These are phyloP conservation scores for Candida silvicultrix DNA, from an alignment of 805 yeast species.

Conservation along the genomic window DNA sequence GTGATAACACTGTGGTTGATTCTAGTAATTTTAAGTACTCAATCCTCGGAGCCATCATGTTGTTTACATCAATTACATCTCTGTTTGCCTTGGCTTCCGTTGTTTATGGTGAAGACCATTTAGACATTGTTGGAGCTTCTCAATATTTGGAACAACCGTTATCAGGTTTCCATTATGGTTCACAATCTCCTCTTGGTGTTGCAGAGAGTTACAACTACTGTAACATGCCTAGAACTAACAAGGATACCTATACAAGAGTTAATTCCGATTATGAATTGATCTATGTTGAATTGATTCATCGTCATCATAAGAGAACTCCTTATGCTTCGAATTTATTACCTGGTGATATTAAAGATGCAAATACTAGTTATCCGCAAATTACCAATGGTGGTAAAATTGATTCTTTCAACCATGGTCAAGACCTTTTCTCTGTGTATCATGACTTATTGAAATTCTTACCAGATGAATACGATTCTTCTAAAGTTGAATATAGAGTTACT, in stretches of 20 bases:
- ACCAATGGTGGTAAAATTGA: constrained; percentile 34
- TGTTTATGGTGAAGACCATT: constrained; percentile 5
- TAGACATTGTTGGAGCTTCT: constrained; percentile 11
- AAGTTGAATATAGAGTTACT: constrained; percentile 29
- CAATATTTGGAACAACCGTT: constrained; percentile 13
- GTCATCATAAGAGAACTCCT: constrained; percentile 39
- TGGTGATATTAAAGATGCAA: constrained; percentile 23
- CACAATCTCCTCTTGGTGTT: constrained; percentile 15
- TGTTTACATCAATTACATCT: neutral
- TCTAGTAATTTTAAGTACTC: neutral
- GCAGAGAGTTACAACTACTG: constrained; percentile 36
- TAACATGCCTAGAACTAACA: constrained; percentile 37
- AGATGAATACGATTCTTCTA: constrained; percentile 24
- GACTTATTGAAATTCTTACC: constrained; percentile 28
- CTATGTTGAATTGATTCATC: constrained; percentile 35
- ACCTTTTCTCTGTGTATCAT: constrained; percentile 31
- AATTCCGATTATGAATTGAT: constrained; percentile 23
- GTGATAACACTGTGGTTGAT: too few relatives aligned
- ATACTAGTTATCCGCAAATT: constrained; percentile 31
- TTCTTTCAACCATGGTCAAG: constrained; percentile 32
- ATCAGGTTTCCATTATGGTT: constrained; percentile 18
- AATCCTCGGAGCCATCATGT: neutral
- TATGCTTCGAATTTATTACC: constrained; percentile 31
- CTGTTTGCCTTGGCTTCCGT: neutral
- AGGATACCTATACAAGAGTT: constrained; percentile 22